Evolutionary conservation across 2,329 filamentous ascomycete species (phyloP).

Genomic region (Colletotrichum trifolii): DNA sequence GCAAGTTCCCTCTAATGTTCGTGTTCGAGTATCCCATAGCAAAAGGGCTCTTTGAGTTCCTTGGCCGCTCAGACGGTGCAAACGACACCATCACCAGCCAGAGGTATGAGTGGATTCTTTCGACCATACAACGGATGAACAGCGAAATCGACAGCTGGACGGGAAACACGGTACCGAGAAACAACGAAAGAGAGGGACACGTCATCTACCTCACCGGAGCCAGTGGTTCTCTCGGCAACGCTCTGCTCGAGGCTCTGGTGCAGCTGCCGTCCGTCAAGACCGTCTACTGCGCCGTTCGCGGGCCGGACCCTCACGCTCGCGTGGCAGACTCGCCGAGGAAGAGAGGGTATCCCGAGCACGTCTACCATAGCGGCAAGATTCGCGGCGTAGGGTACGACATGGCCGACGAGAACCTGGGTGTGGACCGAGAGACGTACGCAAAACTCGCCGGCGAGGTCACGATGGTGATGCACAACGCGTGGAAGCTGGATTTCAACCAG

Average conservation of each 20-base stretch:
- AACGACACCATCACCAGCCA: not conserved
- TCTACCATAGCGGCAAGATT: slow-evolving; percentile 17
- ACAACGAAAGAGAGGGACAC: too few relatives aligned
- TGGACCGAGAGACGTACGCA: not conserved
- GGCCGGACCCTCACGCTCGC: not conserved
- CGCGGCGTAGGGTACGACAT: slow-evolving; percentile 15
- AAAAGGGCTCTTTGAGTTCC: not conserved
- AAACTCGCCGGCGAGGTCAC: slow-evolving; percentile 7
- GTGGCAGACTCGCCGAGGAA: not conserved
- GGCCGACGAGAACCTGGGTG: not conserved
- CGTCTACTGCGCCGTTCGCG: slow-evolving; percentile 22
- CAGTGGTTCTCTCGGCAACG: slow-evolving; percentile 20
- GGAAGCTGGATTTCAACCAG: slow-evolving; percentile 32
- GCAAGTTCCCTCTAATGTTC: slow-evolving; percentile 28
- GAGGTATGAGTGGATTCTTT: slow-evolving; percentile 1
- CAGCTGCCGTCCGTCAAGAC: not conserved
- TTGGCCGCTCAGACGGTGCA: not conserved
- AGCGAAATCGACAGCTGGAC: slow-evolving; percentile 2
- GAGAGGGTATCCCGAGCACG: slow-evolving; percentile 2
- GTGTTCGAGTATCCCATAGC: slow-evolving; percentile 23
- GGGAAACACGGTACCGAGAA: not conserved
- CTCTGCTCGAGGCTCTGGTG: slow-evolving; percentile 16
- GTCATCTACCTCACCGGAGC: slow-evolving; percentile 21
- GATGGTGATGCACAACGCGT: slow-evolving; percentile 23
- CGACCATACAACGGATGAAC: slow-evolving; percentile 3